These are phyloP conservation scores for Stagonosporopsis rhizophila DNA, from an alignment of 2,329 filamentous ascomycete species.

Conservation along the genomic window DNA sequence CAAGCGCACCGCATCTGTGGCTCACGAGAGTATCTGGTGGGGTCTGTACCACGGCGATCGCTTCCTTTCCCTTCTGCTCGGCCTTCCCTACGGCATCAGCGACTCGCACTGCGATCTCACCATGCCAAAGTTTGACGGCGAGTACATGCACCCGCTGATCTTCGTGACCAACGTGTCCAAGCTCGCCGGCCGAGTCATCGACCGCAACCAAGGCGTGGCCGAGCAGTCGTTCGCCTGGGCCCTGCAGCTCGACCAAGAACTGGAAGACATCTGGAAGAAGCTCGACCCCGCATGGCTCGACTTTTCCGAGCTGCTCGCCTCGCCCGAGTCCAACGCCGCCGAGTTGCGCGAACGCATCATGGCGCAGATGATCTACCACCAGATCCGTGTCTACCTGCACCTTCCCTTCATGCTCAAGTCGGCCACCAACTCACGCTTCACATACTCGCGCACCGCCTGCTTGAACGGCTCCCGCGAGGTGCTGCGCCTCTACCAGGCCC, in stretches of 20 bases:
- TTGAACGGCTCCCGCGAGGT: constrained; percentile 52
- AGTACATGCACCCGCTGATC: constrained; percentile 39
- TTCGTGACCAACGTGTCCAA: constrained; percentile 49
- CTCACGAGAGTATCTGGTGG: constrained; percentile 52
- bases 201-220: constrained; percentile 50
- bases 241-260: constrained; percentile 53
- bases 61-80: constrained; percentile 61
- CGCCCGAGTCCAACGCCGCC: constrained; percentile 43
- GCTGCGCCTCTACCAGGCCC: constrained; percentile 49
- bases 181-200: constrained; percentile 53
- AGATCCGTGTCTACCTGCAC: constrained; percentile 55
- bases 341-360: constrained; percentile 50
- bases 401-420: constrained; percentile 55
- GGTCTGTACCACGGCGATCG: constrained; percentile 55
- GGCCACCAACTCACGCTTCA: constrained; percentile 47
- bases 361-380: constrained; percentile 54
- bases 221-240: constrained; percentile 49
- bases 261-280: constrained; percentile 49
- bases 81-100: constrained; percentile 57
- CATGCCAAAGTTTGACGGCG: constrained; percentile 36
- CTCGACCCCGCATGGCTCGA: constrained; percentile 52
- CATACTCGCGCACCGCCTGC: constrained; percentile 50
- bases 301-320: constrained; percentile 36
- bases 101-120: constrained; percentile 50
- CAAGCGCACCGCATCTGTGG: constrained; percentile 42